Evolutionary conservation across 192 early-diverging fungal genomes (phyloP).

Genomic region (Coemansia pectinata): DNA sequence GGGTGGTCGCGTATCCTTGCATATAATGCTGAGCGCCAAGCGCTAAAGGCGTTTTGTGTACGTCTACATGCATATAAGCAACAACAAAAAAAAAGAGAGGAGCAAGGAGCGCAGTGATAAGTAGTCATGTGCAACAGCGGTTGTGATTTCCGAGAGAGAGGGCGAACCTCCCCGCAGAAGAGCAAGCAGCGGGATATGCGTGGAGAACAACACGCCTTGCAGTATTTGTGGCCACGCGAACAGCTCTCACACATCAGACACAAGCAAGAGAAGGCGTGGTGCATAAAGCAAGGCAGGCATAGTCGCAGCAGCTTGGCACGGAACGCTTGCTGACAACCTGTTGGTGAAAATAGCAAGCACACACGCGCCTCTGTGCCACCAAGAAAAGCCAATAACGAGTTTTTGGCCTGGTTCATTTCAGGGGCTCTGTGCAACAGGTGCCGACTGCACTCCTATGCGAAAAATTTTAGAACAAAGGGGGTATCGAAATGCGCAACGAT

Average conservation of each 20-base stretch:
- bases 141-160: slow-evolving; percentile 1
- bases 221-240: slow-evolving; percentile 3
- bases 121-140: slow-evolving; percentile 6
- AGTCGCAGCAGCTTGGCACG: slow-evolving; percentile 6
- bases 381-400: neutral
- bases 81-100: neutral
- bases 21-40: slow-evolving; percentile 1
- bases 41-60: neutral
- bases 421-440: neutral
- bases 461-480: neutral
- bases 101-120: neutral
- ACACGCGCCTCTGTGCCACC: neutral
- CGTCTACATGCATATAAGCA: neutral
- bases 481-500: neutral
- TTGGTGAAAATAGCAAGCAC: neutral
- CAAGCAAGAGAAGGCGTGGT: slow-evolving; percentile 4
- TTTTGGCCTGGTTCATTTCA: neutral
- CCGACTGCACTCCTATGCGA: neutral
- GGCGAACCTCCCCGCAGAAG: neutral
- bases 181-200: slow-evolving; percentile 1
- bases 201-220: slow-evolving; percentile 8
- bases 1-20: neutral
- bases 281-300: slow-evolving; percentile 7
- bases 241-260: neutral
- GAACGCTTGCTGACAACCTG: slow-evolving; percentile 1